Conservation (phyloP, 2,329 filamentous ascomycete species). For the Colletotrichum sp. region DNA sequence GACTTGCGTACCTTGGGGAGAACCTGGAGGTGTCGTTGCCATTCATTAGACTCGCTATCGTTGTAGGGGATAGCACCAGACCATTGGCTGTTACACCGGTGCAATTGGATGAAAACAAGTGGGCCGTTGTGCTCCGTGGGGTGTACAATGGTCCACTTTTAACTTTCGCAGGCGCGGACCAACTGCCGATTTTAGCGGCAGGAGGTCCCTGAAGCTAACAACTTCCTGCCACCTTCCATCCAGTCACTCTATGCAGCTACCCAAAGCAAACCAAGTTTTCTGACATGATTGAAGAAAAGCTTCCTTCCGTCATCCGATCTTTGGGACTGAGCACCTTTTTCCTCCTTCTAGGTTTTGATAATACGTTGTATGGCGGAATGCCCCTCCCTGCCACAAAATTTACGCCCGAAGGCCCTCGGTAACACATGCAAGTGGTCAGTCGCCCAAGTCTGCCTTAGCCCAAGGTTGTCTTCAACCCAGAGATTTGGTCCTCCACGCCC, state of each 20-base stretch:
- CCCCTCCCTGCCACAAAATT: not conserved
- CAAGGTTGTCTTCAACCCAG: not conserved
- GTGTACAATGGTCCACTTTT: not conserved
- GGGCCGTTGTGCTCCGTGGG: not conserved
- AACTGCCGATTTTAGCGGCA: not conserved
- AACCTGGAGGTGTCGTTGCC: not conserved
- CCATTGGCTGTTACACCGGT: not conserved
- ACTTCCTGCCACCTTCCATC: not conserved
- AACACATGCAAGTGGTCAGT: not conserved
- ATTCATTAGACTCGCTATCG: not conserved
- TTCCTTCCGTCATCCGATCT: not conserved
- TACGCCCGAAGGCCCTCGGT: not conserved
- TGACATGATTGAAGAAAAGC: not conserved
- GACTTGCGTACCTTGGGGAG: not conserved
- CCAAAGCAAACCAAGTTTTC: not conserved
- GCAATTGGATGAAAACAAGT: not conserved
- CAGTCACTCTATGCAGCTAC: not conserved
- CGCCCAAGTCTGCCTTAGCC: not conserved
- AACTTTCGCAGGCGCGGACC: not conserved
- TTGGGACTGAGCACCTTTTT: too few relatives aligned
- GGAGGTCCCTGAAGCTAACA: not conserved
- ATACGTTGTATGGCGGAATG: too few relatives aligned
- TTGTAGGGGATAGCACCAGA: not conserved
- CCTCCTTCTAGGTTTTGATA: too few relatives aligned
- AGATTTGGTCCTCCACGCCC: not conserved